These are phyloP conservation scores for Cordyceps sp. DNA, from an alignment of 2,329 filamentous ascomycete species.

Conservation along the genomic window DNA sequence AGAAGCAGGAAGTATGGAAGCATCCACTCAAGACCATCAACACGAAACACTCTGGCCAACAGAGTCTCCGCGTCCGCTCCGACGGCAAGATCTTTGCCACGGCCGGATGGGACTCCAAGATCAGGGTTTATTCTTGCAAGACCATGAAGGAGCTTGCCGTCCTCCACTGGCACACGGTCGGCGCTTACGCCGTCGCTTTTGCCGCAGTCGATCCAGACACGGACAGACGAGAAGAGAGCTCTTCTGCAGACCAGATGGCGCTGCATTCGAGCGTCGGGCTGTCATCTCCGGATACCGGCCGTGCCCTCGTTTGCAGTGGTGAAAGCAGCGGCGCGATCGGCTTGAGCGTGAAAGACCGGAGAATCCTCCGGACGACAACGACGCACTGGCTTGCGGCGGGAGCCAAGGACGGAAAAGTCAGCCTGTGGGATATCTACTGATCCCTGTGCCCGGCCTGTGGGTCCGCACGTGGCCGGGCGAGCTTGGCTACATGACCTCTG, in stretches of 20 bases:
- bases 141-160: slow-evolving; percentile 79
- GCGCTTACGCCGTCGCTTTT: slow-evolving; percentile 71
- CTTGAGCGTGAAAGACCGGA: slow-evolving; percentile 39
- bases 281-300: background rate
- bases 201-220: slow-evolving; percentile 21
- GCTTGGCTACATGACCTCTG: background rate
- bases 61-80: slow-evolving; percentile 57
- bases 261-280: too few species aligned
- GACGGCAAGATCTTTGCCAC: slow-evolving; percentile 78
- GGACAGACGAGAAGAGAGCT: too few species aligned
- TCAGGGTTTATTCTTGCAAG: slow-evolving; percentile 67
- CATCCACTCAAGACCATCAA: slow-evolving; percentile 45
- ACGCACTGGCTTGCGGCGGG: slow-evolving; percentile 85
- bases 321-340: background rate
- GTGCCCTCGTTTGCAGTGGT: background rate
- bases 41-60: slow-evolving; percentile 84
- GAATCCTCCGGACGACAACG: slow-evolving; percentile 44
- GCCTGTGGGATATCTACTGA: slow-evolving; percentile 87
- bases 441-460: background rate
- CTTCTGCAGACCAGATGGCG: too few species aligned
- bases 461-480: background rate
- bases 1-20: slow-evolving; percentile 14
- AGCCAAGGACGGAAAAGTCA: slow-evolving; percentile 88
- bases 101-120: slow-evolving; percentile 76
- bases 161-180: slow-evolving; percentile 83